phyloP scores from a whole-genome alignment of 331 rosid species.

The Quercus lobata region DNA sequence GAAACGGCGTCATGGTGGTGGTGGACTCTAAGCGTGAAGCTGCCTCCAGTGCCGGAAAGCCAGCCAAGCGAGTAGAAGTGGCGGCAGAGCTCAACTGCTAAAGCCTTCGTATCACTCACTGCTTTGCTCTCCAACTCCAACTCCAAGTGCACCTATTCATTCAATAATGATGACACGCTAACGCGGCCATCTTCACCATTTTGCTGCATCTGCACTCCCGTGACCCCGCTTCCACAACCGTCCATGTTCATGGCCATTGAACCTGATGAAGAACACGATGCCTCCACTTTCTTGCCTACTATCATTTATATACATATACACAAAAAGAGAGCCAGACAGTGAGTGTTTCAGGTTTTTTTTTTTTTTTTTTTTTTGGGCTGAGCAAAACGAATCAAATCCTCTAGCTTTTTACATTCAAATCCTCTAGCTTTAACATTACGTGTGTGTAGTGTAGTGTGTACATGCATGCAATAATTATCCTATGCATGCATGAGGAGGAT shows the following conservation, averaged over 20 bases:
- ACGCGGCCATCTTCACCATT: too few species aligned
- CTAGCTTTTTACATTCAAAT: too few species aligned
- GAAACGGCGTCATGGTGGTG: constrained; percentile 78
- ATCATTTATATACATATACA: too few species aligned
- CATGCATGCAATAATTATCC: too few species aligned
- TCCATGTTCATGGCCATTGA: not conserved
- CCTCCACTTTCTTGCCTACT: not conserved
- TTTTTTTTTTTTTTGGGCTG: too few species aligned
- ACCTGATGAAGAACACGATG: not conserved
- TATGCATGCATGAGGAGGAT: too few species aligned
- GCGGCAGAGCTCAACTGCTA: constrained; percentile 86
- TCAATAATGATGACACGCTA: too few species aligned
- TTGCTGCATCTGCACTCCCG: too few species aligned
- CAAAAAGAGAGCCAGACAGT: not conserved
- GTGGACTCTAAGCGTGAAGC: constrained; percentile 76
- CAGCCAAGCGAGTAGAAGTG: constrained; percentile 87
- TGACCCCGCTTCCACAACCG: not conserved
- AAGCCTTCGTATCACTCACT: constrained; percentile 65
- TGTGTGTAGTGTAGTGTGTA: too few species aligned
- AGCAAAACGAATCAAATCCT: too few species aligned
- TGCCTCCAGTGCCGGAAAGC: constrained; percentile 96
- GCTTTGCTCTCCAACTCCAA: constrained; percentile 44
- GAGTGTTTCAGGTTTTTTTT: not conserved
- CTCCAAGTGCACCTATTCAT: too few species aligned
- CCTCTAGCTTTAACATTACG: too few species aligned